Conservation (phyloP, 768 basidiomycete genomes). For the Solioccasus polychromus region DNA sequence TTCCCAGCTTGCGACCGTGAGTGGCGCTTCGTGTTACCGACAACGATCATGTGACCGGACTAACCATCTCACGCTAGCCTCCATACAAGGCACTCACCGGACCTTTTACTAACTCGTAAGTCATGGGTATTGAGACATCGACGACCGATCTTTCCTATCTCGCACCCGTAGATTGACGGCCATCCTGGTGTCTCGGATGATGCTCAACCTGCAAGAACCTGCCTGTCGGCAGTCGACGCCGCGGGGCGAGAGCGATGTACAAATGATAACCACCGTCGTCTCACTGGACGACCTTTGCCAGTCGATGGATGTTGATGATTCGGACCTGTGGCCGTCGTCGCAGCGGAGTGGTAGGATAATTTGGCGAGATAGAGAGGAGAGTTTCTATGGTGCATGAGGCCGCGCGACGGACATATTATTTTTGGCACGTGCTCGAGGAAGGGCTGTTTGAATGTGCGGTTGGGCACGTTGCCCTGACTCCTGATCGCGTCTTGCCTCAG, state of each 20-base stretch:
- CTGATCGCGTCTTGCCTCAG: no score
- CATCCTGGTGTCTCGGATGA: conserved; percentile 15
- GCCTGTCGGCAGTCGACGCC: no score
- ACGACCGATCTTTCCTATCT: not conserved
- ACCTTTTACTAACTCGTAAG: conserved; percentile 1
- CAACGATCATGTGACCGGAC: no score
- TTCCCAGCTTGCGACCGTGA: conserved; percentile 8
- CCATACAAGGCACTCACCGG: not conserved
- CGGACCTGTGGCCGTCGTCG: not conserved
- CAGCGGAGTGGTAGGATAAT: not conserved
- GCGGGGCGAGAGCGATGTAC: not conserved
- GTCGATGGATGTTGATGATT: not conserved
- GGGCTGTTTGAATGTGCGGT: no score
- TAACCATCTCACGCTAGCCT: not conserved
- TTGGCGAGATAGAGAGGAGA: not conserved
- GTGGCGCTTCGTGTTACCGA: no score
- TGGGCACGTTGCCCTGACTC: no score
- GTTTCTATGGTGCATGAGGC: not conserved
- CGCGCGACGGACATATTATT: no score
- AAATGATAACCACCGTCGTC: conserved; percentile 6
- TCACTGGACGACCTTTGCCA: not conserved
- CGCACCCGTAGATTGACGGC: conserved; percentile 7
- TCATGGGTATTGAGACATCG: not conserved
- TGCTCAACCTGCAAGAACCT: conserved; percentile 16
- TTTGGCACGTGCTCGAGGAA: no score